Evolutionary conservation across 1,284 basidiomycete genomes (phyloP).

Genomic region (Ceratobasidium sp.): DNA sequence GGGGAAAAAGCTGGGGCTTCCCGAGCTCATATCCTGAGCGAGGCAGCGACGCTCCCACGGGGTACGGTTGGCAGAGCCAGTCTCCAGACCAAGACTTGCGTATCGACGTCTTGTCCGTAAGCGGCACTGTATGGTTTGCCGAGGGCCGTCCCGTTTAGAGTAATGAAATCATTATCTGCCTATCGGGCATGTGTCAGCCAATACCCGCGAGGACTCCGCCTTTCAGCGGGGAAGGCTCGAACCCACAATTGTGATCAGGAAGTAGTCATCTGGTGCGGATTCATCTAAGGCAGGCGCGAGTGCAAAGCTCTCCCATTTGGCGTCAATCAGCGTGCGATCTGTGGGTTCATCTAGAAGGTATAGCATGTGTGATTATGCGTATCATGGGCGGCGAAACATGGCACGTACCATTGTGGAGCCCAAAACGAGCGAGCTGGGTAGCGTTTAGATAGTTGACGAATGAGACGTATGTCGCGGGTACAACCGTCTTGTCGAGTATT

Average conservation of each 20-base stretch:
- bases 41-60: constrained; percentile 43
- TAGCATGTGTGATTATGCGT: constrained; percentile 29
- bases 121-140: constrained; percentile 60
- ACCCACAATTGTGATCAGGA: constrained; percentile 65
- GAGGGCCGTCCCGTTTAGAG: constrained; percentile 60
- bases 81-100: constrained; percentile 70
- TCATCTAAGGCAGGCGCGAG: constrained; percentile 62
- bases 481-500: constrained; percentile 57
- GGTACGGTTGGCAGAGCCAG: constrained; percentile 61
- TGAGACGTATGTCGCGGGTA: constrained; percentile 60
- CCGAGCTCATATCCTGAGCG: constrained; percentile 42
- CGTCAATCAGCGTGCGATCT: constrained; percentile 64
- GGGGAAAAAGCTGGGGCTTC: background rate
- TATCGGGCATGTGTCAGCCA: constrained; percentile 41
- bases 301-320: constrained; percentile 73
- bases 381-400: background rate
- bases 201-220: background rate
- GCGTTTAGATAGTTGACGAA: constrained; percentile 64
- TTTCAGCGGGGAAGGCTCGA: background rate
- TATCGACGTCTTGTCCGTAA: constrained; percentile 61
- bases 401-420: constrained; percentile 60
- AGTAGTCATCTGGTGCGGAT: constrained; percentile 65
- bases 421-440: constrained; percentile 63
- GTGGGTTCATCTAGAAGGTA: constrained; percentile 47
- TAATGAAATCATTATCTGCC: constrained; percentile 73